Percentiles rank a stretch among this genome's conserved stretches.
Conservation (phyloP, 768 basidiomycete species). For the Mycena galericulata region DNA sequence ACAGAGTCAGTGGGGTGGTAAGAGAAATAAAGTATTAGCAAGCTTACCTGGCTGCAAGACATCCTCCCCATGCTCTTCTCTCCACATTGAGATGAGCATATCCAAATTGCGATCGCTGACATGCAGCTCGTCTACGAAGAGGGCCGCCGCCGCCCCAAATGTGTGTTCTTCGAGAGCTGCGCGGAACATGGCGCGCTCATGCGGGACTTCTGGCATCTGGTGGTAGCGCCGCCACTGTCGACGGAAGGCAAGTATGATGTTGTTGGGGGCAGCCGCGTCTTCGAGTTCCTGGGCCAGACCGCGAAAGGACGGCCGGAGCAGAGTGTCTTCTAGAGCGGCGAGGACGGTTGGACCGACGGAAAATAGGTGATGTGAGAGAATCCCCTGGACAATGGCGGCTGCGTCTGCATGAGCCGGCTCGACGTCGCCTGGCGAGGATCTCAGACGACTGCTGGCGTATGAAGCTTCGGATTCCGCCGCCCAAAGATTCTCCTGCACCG, state of each 20-base stretch:
- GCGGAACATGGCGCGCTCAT: background rate
- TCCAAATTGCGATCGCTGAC: background rate
- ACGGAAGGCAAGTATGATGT: background rate
- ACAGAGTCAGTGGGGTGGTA: conserved; percentile 11
- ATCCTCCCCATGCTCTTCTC: background rate
- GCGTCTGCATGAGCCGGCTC: too few relatives aligned
- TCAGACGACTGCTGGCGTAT: too few relatives aligned
- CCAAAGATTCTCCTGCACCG: too few relatives aligned
- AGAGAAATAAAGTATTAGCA: background rate
- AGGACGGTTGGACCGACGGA: too few relatives aligned
- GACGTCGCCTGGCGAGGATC: too few relatives aligned
- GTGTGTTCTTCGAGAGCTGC: background rate
- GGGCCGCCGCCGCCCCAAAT: conserved; percentile 2
- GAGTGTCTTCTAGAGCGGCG: too few relatives aligned
- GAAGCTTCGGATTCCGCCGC: too few relatives aligned
- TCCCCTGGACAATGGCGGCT: too few relatives aligned
- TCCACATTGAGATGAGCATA: background rate
- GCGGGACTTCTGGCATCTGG: background rate
- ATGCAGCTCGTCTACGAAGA: conserved; percentile 1
- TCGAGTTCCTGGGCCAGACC: background rate
- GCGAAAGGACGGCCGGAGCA: background rate
- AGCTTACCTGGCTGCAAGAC: background rate
- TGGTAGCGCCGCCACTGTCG: conserved; percentile 15
- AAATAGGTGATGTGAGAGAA: too few relatives aligned
- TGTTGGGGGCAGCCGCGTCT: conserved; percentile 1